These are phyloP conservation scores for Cenchrus americanus DNA, from an alignment of 176 grass and related monocot species.

Conservation along the genomic window DNA sequence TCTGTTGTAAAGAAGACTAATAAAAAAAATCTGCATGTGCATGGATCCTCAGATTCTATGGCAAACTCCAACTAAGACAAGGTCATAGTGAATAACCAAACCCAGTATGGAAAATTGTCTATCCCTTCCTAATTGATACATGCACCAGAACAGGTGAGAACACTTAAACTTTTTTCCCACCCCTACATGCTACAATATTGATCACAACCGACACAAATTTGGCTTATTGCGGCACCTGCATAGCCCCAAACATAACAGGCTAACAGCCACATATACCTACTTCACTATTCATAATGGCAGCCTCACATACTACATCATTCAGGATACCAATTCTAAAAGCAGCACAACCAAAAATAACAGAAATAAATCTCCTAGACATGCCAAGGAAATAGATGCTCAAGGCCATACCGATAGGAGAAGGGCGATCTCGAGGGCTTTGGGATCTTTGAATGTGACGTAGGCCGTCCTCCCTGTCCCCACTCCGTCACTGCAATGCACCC, in stretches of 20 bases:
- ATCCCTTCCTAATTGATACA: not conserved
- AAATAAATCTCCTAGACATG: not conserved
- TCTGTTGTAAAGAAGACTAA: constrained; percentile 1
- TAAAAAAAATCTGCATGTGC: constrained; percentile 13
- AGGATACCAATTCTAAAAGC: not conserved
- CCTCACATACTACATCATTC: not conserved
- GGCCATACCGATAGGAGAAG: constrained; percentile 77
- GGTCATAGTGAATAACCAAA: not conserved
- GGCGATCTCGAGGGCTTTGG: constrained; percentile 89
- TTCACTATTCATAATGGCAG: not conserved
- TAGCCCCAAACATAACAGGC: not conserved
- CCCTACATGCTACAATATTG: not conserved
- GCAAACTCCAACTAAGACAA: not conserved
- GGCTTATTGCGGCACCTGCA: not conserved
- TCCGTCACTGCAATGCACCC: constrained; percentile 62
- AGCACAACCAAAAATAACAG: not conserved
- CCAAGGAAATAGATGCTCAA: not conserved
- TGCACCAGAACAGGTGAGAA: not conserved
- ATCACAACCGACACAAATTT: not conserved
- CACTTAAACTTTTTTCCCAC: not conserved
- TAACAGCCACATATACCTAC: constrained; percentile 7
- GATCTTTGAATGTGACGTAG: constrained; percentile 91
- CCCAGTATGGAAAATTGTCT: not conserved
- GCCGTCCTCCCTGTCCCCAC: constrained; percentile 62
- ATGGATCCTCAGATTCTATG: constrained; percentile 14